Evolutionary conservation across 345 rosid genomes (phyloP).

Genomic region (Sonneratia caseolaris): DNA sequence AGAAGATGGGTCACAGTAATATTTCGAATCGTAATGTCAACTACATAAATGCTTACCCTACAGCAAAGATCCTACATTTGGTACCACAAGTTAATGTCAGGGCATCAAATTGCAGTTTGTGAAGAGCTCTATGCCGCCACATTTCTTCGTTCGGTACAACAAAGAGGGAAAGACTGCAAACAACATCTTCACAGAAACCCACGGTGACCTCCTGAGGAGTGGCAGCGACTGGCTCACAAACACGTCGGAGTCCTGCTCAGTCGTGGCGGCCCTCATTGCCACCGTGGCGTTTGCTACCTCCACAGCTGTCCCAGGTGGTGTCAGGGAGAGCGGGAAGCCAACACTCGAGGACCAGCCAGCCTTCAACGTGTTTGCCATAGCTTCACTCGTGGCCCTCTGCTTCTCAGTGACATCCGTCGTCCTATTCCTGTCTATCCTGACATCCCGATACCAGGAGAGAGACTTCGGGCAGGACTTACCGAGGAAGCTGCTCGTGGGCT

Average conservation of each 20-base stretch:
- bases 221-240: conserved; percentile 39
- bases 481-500: conserved; percentile 23
- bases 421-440: conserved; percentile 32
- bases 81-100: background rate
- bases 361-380: conserved; percentile 28
- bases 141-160: conserved; percentile 29
- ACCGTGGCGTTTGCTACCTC: conserved; percentile 47
- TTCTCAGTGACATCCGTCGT: conserved; percentile 28
- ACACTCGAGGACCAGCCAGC: conserved; percentile 21
- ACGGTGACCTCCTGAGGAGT: conserved; percentile 18
- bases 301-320: conserved; percentile 30
- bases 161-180: conserved; percentile 17
- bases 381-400: conserved; percentile 30
- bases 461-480: conserved; percentile 31
- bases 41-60: background rate
- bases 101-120: conserved; percentile 25
- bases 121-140: conserved; percentile 24
- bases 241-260: conserved; percentile 46
- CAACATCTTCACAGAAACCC: conserved; percentile 28
- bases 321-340: conserved; percentile 17
- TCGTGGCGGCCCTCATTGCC: conserved; percentile 47
- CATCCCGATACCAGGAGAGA: conserved; percentile 28
- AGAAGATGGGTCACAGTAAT: no score
- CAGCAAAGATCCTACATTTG: background rate
- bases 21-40: background rate